These are phyloP conservation scores for Tricholoma terreum DNA, from an alignment of 768 basidiomycete genomes.

Conservation along the genomic window DNA sequence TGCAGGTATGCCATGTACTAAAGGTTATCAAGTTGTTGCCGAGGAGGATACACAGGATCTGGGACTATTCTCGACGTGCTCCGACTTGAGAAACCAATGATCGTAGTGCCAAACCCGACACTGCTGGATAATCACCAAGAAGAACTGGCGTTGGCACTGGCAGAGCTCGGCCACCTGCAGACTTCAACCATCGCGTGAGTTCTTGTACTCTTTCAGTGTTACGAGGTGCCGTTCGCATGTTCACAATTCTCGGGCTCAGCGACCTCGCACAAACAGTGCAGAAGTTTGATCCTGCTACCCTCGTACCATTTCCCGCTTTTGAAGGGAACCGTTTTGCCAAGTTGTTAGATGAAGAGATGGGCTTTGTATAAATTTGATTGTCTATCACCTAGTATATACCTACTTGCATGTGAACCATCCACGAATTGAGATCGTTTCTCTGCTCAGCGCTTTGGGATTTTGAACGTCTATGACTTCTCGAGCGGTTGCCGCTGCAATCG, in stretches of 20 bases:
- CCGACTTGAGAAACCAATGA: constrained; percentile 67
- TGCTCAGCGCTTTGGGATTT: not conserved
- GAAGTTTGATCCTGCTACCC: constrained; percentile 39
- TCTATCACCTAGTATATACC: not conserved
- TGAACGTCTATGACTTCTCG: not conserved
- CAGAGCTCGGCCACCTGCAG: constrained; percentile 52
- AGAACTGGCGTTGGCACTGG: constrained; percentile 76
- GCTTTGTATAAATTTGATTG: constrained; percentile 38
- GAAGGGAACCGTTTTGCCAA: constrained; percentile 64
- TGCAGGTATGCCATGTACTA: constrained; percentile 60
- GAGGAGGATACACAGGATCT: constrained; percentile 55
- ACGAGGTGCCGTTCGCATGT: not conserved
- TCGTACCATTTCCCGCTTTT: constrained; percentile 64
- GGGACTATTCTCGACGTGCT: constrained; percentile 92
- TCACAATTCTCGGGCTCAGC: constrained; percentile 27
- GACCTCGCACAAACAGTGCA: constrained; percentile 54
- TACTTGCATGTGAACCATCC: not conserved
- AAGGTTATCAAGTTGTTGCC: constrained; percentile 1
- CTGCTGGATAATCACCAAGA: constrained; percentile 92
- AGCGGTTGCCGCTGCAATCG: constrained; percentile 35
- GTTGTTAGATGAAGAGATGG: constrained; percentile 78
- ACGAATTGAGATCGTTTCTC: not conserved
- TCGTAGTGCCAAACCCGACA: constrained; percentile 87
- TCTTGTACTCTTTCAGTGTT: not conserved
- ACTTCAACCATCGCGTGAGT: constrained; percentile 60